Conservation (phyloP, 129 eudicot genomes). For the Oenanthe sinensis region DNA sequence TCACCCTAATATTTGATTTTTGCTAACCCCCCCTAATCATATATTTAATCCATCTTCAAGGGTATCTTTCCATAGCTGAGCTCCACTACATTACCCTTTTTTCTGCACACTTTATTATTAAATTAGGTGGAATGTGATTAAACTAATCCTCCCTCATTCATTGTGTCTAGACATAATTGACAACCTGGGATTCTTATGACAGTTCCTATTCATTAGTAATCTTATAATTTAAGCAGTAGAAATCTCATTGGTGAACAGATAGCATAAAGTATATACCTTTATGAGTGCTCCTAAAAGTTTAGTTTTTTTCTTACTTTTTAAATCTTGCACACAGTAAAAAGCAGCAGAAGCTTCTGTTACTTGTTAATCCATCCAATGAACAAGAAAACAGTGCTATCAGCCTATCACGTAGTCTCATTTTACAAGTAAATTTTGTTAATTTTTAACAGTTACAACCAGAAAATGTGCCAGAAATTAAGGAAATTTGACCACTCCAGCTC, state of each 20-base stretch:
- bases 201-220: background rate
- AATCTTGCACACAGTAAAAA: constrained; percentile 10
- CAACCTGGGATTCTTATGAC: constrained; percentile 48
- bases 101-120: constrained; percentile 4
- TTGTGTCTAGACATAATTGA: constrained; percentile 39
- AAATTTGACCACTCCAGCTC: constrained; percentile 24
- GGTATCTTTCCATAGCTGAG: constrained; percentile 22
- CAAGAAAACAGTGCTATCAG: constrained; percentile 12
- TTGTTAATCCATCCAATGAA: constrained; percentile 20
- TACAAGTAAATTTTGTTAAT: background rate
- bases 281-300: background rate
- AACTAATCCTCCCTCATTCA: constrained; percentile 17
- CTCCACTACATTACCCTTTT: constrained; percentile 24
- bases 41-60: constrained; percentile 14
- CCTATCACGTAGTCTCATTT: background rate
- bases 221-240: background rate
- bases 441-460: constrained; percentile 12
- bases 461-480: constrained; percentile 27
- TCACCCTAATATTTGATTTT: constrained; percentile 22
- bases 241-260: background rate
- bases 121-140: background rate
- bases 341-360: constrained; percentile 32
- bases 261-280: constrained; percentile 1
- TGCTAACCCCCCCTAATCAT: constrained; percentile 18
- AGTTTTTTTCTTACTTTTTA: background rate